Percentiles rank a stretch among this genome's conserved stretches.
phyloP scores from a whole-genome alignment of 352 stramenopile species.

The Globisporangium viniferum region DNA sequence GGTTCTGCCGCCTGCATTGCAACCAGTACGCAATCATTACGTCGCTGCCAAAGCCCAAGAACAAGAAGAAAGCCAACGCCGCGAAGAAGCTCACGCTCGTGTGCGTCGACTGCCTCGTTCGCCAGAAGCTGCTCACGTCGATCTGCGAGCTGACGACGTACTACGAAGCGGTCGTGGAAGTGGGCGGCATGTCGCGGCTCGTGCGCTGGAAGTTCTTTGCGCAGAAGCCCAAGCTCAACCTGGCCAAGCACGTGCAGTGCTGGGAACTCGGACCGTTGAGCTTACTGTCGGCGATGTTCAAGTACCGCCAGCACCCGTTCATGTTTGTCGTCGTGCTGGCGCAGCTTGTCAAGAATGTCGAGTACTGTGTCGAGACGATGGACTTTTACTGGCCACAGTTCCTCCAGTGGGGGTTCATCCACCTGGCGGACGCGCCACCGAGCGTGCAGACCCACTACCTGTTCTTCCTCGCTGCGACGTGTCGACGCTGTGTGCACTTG shows the following conservation, averaged over 20 bases:
- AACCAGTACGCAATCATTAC: conserved; percentile 25
- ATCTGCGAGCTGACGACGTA: conserved; percentile 23
- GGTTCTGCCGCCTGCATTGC: conserved; percentile 52
- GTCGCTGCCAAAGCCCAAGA: conserved; percentile 19
- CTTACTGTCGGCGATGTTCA: conserved; percentile 59
- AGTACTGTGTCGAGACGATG: conserved; percentile 50
- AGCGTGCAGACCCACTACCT: conserved; percentile 64
- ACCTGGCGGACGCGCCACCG: conserved; percentile 37
- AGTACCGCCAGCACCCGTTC: conserved; percentile 64
- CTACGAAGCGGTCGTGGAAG: conserved; percentile 34
- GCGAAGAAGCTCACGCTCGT: conserved; percentile 22
- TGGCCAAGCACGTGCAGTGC: conserved; percentile 38
- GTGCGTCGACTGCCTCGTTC: conserved; percentile 48
- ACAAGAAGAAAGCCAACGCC: background rate
- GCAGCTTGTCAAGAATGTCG: conserved; percentile 55
- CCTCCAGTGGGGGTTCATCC: conserved; percentile 59
- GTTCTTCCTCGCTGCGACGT: conserved; percentile 51
- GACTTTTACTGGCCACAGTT: conserved; percentile 75
- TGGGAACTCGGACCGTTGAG: conserved; percentile 42
- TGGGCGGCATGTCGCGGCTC: conserved; percentile 45
- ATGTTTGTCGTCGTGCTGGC: conserved; percentile 68
- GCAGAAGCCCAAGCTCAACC: conserved; percentile 40
- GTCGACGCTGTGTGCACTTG: conserved; percentile 50
- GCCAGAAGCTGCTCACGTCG: conserved; percentile 45
- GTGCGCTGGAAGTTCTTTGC: conserved; percentile 57